Evolutionary conservation across 2,329 filamentous ascomycete species (phyloP).

Genomic region (Nemania serpens): DNA sequence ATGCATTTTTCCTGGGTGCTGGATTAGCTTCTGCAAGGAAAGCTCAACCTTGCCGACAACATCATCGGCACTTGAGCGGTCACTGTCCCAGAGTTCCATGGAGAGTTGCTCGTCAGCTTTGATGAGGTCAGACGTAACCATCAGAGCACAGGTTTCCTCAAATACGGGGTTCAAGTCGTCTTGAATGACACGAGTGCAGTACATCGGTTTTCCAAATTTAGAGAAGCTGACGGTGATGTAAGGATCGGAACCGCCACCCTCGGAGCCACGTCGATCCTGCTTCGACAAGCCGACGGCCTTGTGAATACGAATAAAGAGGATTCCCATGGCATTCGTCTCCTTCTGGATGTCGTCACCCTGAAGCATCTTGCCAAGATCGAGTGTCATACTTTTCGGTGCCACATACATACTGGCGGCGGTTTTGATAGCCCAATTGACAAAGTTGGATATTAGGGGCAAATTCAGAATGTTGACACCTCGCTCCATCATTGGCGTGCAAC

Average conservation of each 20-base stretch:
- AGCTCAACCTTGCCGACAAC: slow-evolving; percentile 94
- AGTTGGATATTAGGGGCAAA: slow-evolving; percentile 89
- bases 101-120: slow-evolving; percentile 92
- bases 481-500: slow-evolving; percentile 91
- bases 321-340: slow-evolving; percentile 80
- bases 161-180: slow-evolving; percentile 94
- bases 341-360: slow-evolving; percentile 92
- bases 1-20: slow-evolving; percentile 92
- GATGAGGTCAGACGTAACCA: slow-evolving; percentile 88
- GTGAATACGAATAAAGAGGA: slow-evolving; percentile 93
- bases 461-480: slow-evolving; percentile 90
- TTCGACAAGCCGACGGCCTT: slow-evolving; percentile 87
- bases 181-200: slow-evolving; percentile 93
- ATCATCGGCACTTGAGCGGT: slow-evolving; percentile 89
- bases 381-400: slow-evolving; percentile 89
- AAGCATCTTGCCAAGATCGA: slow-evolving; percentile 88
- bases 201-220: slow-evolving; percentile 97
- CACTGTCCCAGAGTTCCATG: slow-evolving; percentile 95
- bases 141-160: slow-evolving; percentile 81
- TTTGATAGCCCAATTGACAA: slow-evolving; percentile 93
- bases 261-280: slow-evolving; percentile 81
- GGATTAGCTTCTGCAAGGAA: slow-evolving; percentile 92
- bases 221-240: slow-evolving; percentile 96
- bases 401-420: slow-evolving; percentile 90
- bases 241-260: slow-evolving; percentile 87